A percentile compares a stretch with the other conserved stretches of the same genome.
phyloP scores from a whole-genome alignment of 441 rosid species.

The Eruca vesicaria region DNA sequence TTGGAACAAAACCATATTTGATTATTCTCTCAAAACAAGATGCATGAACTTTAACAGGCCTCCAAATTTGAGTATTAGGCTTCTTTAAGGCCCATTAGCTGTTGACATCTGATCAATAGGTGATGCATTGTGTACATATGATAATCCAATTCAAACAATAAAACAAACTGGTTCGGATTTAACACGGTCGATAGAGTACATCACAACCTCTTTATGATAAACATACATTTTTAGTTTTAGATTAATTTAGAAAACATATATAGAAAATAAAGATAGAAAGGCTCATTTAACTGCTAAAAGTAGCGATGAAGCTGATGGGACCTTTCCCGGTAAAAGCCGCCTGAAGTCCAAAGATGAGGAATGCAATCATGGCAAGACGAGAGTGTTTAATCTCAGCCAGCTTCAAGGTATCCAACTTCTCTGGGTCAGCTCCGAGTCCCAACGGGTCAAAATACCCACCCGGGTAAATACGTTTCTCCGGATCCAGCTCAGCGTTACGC shows the following conservation, averaged over 20 bases:
- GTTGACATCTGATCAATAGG: background rate
- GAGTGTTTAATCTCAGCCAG: slow-evolving; percentile 81
- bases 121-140: background rate
- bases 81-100: slow-evolving; percentile 2
- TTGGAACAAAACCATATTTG: slow-evolving; percentile 33
- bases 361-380: slow-evolving; percentile 82
- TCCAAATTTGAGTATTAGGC: background rate
- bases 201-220: background rate
- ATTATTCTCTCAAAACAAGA: background rate
- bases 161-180: background rate
- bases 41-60: background rate
- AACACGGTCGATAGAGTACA: slow-evolving; percentile 13
- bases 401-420: slow-evolving; percentile 55
- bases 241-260: background rate
- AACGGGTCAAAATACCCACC: slow-evolving; percentile 88
- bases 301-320: slow-evolving; percentile 71
- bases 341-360: slow-evolving; percentile 72
- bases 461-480: slow-evolving; percentile 72
- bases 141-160: background rate
- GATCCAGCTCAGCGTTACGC: slow-evolving; percentile 77
- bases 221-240: slow-evolving; percentile 5
- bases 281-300: slow-evolving; percentile 45
- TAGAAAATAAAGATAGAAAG: background rate
- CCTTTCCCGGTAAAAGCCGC: slow-evolving; percentile 81
- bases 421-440: slow-evolving; percentile 74